Conservation (phyloP, 352 stramenopile genomes). For the Pilasporangium apinafurcum region DNA sequence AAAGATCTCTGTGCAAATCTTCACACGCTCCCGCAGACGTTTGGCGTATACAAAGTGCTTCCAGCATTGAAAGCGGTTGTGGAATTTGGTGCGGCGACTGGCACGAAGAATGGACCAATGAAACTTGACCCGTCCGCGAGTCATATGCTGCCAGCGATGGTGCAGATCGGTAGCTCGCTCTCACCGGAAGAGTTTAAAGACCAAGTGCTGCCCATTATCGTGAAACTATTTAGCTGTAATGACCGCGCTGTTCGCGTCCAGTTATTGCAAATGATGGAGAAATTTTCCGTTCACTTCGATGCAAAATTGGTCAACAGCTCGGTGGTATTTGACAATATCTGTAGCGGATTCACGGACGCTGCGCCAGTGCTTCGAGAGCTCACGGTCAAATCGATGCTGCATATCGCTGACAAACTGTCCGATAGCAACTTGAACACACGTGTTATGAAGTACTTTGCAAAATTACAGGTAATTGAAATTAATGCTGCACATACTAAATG, state of each 20-base stretch:
- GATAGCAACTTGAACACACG: conserved; percentile 89
- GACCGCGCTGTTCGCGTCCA: conserved; percentile 87
- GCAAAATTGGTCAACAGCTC: conserved; percentile 88
- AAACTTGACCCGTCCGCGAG: conserved; percentile 82
- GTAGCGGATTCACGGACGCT: conserved; percentile 88
- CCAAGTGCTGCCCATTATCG: conserved; percentile 83
- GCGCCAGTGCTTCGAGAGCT: conserved; percentile 85
- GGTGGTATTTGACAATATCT: conserved; percentile 89
- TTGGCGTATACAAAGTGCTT: conserved; percentile 85
- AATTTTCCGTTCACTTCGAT: conserved; percentile 85
- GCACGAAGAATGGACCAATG: conserved; percentile 47
- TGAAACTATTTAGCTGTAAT: conserved; percentile 90
- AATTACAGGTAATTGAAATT: conserved; percentile 61
- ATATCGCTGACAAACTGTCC: conserved; percentile 87
- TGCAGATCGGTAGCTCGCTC: conserved; percentile 79
- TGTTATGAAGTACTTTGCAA: conserved; percentile 91
- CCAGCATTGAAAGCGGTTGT: conserved; percentile 79
- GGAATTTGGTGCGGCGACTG: conserved; percentile 61
- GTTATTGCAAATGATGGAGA: conserved; percentile 89
- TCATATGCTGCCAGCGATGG: conserved; percentile 84
- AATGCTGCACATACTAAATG: not conserved
- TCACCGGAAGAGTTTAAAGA: conserved; percentile 79
- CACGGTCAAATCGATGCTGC: conserved; percentile 90
- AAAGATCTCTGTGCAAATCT: conserved; percentile 86
- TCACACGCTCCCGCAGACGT: conserved; percentile 51